These are phyloP conservation scores for Pholiota adiposa DNA, from an alignment of 1,284 basidiomycete genomes.

Conservation along the genomic window DNA sequence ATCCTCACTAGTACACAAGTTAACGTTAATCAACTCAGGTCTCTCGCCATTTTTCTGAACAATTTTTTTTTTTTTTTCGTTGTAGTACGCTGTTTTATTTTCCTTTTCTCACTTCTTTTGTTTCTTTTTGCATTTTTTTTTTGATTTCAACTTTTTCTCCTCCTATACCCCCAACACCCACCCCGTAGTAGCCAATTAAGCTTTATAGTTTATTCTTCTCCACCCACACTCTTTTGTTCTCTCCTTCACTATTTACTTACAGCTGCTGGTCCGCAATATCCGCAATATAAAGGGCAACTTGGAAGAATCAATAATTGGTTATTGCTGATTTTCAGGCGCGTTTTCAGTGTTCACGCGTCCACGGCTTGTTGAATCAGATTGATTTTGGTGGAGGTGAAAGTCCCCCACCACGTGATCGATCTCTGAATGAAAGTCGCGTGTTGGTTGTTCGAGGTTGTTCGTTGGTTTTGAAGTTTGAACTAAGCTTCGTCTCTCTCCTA, in stretches of 20 bases:
- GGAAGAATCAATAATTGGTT: not conserved
- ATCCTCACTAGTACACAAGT: slow-evolving; percentile 21
- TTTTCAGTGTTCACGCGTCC: too few species aligned
- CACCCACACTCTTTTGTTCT: slow-evolving; percentile 6
- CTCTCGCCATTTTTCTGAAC: slow-evolving; percentile 4
- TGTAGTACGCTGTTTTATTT: slow-evolving; percentile 11
- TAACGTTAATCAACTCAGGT: slow-evolving; percentile 19
- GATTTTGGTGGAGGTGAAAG: too few species aligned
- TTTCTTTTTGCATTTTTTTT: slow-evolving; percentile 16
- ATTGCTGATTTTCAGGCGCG: too few species aligned
- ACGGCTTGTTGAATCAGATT: too few species aligned
- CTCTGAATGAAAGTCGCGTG: slow-evolving; percentile 25
- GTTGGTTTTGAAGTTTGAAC: slow-evolving; percentile 12
- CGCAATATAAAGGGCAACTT: slow-evolving; percentile 11
- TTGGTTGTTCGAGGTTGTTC: slow-evolving; percentile 12
- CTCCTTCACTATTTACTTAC: slow-evolving; percentile 7
- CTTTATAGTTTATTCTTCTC: slow-evolving; percentile 17
- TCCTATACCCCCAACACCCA: slow-evolving; percentile 16
- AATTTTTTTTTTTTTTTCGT: slow-evolving; percentile 2
- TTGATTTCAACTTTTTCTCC: slow-evolving; percentile 8
- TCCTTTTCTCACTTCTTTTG: too few species aligned
- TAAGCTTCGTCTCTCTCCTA: slow-evolving; percentile 4
- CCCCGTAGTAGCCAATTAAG: slow-evolving; percentile 19
- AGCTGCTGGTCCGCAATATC: slow-evolving; percentile 14
- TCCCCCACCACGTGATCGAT: not conserved